phyloP scores from a whole-genome alignment of 768 basidiomycete genomes.

The Calocybe cyanea region DNA sequence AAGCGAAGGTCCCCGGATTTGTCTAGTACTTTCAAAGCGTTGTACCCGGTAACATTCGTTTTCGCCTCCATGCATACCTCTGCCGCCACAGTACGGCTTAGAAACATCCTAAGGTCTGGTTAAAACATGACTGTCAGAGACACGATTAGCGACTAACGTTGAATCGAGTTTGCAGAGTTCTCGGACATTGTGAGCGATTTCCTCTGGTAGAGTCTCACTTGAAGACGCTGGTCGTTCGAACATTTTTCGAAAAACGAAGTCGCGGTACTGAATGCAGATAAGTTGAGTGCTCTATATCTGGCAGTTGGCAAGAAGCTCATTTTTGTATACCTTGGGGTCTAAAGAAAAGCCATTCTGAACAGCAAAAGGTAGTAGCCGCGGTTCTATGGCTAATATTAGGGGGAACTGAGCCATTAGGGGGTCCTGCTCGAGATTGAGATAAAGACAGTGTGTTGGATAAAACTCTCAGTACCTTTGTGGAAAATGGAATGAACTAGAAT shows the following conservation, averaged over 20 bases:
- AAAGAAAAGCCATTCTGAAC: constrained; percentile 72
- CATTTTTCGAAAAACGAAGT: constrained; percentile 87
- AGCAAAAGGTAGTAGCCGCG: constrained; percentile 67
- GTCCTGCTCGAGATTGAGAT: constrained; percentile 42
- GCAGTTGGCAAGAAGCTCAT: background rate
- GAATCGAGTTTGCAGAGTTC: constrained; percentile 69
- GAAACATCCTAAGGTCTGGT: constrained; percentile 58
- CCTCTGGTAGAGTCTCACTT: constrained; percentile 51
- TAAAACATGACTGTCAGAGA: constrained; percentile 6
- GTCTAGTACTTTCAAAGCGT: constrained; percentile 64
- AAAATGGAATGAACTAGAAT: constrained; percentile 73
- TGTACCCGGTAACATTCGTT: constrained; percentile 64
- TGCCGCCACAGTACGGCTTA: constrained; percentile 78
- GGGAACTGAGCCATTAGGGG: constrained; percentile 77
- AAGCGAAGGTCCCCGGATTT: constrained; percentile 65
- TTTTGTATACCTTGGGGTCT: constrained; percentile 68
- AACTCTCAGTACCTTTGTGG: constrained; percentile 48
- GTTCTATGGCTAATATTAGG: constrained; percentile 73
- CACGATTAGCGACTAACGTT: constrained; percentile 39
- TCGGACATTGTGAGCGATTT: constrained; percentile 66
- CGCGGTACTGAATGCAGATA: constrained; percentile 53
- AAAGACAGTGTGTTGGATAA: constrained; percentile 9
- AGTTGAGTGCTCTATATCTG: background rate
- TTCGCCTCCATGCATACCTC: constrained; percentile 82
- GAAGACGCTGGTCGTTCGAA: constrained; percentile 57